Percentiles rank a stretch among this genome's conserved stretches.
Evolutionary conservation across 1,139 yeast genomes (phyloP).

Genomic region (Taphrina flavorubra): DNA sequence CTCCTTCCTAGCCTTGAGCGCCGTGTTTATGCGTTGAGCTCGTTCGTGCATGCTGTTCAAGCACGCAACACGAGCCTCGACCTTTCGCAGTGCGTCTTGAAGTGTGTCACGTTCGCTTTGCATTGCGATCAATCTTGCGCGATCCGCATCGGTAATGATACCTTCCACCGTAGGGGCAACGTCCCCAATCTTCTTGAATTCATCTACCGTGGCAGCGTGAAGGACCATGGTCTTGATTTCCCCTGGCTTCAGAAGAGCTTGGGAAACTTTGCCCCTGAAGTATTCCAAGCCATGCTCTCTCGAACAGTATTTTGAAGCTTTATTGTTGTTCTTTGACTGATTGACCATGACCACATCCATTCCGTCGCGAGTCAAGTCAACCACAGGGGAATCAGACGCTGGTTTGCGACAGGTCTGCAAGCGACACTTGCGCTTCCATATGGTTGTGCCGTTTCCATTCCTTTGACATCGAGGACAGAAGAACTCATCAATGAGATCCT

Average conservation of each 20-base stretch:
- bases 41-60: constrained; percentile 46
- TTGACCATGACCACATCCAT: constrained; percentile 47
- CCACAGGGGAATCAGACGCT: constrained; percentile 50
- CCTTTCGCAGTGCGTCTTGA: constrained; percentile 42
- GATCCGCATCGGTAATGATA: constrained; percentile 43
- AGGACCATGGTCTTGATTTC: constrained; percentile 52
- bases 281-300: constrained; percentile 70
- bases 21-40: constrained; percentile 41
- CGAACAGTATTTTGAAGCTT: constrained; percentile 66
- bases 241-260: constrained; percentile 42
- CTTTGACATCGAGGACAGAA: constrained; percentile 77
- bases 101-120: constrained; percentile 26
- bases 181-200: constrained; percentile 52
- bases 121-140: constrained; percentile 26
- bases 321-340: constrained; percentile 20
- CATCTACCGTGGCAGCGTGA: constrained; percentile 52
- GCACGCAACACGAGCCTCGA: constrained; percentile 43
- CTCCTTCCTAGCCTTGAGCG: constrained; percentile 47
- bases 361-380: constrained; percentile 2
- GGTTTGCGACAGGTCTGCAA: constrained; percentile 66
- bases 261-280: constrained; percentile 52
- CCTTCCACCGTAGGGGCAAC: constrained; percentile 50
- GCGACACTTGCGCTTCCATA: constrained; percentile 81
- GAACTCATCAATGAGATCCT: constrained; percentile 66
- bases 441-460: constrained; percentile 55